A percentile compares a stretch with the other conserved stretches of the same genome.
Conservation (phyloP, 2,329 filamentous ascomycete species). For the Chalara sp. region DNA sequence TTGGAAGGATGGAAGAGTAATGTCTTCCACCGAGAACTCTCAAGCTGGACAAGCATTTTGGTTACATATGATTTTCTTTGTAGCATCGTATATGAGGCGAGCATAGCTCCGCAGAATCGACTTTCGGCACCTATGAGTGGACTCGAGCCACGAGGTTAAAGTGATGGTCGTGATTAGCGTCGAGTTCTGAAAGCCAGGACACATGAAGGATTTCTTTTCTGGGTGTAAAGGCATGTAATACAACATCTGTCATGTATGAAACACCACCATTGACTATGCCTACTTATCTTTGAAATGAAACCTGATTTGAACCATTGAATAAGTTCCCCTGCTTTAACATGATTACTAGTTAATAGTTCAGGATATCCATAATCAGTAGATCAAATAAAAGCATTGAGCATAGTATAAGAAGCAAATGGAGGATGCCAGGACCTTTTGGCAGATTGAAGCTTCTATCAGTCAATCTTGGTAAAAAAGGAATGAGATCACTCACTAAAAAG, state of each 20-base stretch:
- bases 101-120: conserved; percentile 49
- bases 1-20: conserved; percentile 92
- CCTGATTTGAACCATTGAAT: no score
- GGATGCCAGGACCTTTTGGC: no score
- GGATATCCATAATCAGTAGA: no score
- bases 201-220: conserved; percentile 14
- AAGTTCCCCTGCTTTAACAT: no score
- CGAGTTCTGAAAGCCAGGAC: conserved; percentile 40
- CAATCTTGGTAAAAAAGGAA: no score
- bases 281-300: no score
- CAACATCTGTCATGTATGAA: conserved; percentile 21
- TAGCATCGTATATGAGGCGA: conserved; percentile 39
- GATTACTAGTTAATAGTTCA: no score
- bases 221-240: conserved; percentile 18
- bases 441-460: no score
- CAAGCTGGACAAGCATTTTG: not conserved
- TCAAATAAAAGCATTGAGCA: no score
- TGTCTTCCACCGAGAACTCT: not conserved
- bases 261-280: not conserved
- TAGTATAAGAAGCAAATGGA: no score
- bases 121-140: conserved; percentile 65
- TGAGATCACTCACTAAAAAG: no score
- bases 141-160: conserved; percentile 61
- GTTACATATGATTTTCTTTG: conserved; percentile 17
- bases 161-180: conserved; percentile 56